Evolutionary conservation across 140 eudicot species (phyloP), one percentile per base, ranked within the genome.

Genomic region (Artemisia princeps): DNA sequence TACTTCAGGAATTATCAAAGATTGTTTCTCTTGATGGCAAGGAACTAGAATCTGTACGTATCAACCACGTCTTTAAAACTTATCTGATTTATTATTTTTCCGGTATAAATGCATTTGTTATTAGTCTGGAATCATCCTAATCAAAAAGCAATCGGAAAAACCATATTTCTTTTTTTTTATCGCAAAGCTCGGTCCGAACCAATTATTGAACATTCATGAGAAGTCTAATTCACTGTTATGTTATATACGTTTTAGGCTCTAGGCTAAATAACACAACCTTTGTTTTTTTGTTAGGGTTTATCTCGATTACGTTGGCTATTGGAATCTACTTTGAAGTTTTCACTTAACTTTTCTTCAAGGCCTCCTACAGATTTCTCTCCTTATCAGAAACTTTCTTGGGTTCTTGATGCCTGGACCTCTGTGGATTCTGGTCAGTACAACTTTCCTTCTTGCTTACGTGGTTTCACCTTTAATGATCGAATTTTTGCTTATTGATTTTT

Each of bases 331-430:
- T 17, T 86, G 72, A 17, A 80, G 45, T 82, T 86, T 65, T 74
- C 89, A 15, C 62, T 86, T 65, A 57, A 73, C 55, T 67, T 55
- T 45, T 88, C 99, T 64, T 88, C 99, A 55, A 77, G 99, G 71
- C 80, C 95, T 48, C 99, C 95, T 3, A 80, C 79, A 4, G 99
- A 86, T 72, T 77, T 86, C 65, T 78, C 76, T 45, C 90, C 99
- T 33, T 88, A 86, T 54, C 90, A 79, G 70, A 86, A 86, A 55
- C 37, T 94, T 62, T 53, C 73, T 33, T 88, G 96, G 94, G 73
- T 74, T 59, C 60, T 82, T 42, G 94, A 77, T 74, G 90, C 95
- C 26, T 77, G 94, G 90, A 57, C 73, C 59, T 82, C 89, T n/a
- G 76, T 58, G 14, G 62, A 68, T 40, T 77, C 79, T 64, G 97